Percentiles rank a stretch among this genome's conserved stretches.
phyloP scores from a whole-genome alignment of 1,139 yeast genomes.

The Sugiyamaella castrensis region DNA sequence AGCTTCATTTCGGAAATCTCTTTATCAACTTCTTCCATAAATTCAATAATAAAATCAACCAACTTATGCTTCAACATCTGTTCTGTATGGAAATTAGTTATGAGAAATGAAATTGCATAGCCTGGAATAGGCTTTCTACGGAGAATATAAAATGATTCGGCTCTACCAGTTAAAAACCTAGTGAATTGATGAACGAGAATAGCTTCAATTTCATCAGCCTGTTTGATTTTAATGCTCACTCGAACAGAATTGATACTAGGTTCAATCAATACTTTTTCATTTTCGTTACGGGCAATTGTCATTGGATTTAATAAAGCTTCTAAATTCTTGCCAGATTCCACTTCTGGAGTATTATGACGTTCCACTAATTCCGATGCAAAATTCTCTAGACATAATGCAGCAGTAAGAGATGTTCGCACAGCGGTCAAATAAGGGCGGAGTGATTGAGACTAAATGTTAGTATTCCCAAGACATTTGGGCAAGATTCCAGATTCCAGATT shows the following conservation, averaged over 20 bases:
- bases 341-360: constrained; percentile 96
- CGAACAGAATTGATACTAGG: constrained; percentile 86
- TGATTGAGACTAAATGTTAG: constrained; percentile 56
- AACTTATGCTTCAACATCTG: constrained; percentile 92
- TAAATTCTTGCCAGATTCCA: constrained; percentile 74
- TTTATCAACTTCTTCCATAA: constrained; percentile 98
- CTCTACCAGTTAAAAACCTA: constrained; percentile 89
- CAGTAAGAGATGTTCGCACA: constrained; percentile 88
- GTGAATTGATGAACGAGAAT: constrained; percentile 93
- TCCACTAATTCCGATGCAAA: constrained; percentile 94
- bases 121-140: constrained; percentile 86
- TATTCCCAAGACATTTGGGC: too few species aligned
- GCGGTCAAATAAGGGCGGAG: constrained; percentile 92
- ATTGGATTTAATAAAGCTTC: constrained; percentile 88
- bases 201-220: constrained; percentile 95
- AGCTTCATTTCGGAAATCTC: constrained; percentile 98
- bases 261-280: constrained; percentile 88
- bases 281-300: constrained; percentile 89
- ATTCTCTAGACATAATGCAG: constrained; percentile 91
- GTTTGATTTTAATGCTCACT: constrained; percentile 88
- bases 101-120: constrained; percentile 87
- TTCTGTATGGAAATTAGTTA: constrained; percentile 94
- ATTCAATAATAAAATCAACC: constrained; percentile 94
- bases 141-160: constrained; percentile 87
- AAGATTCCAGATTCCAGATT: too few species aligned